Evolutionary conservation across 148 eudicot species (phyloP), one percentile per base, ranked within the genome.

Genomic region (Gaultheria prostrata): DNA sequence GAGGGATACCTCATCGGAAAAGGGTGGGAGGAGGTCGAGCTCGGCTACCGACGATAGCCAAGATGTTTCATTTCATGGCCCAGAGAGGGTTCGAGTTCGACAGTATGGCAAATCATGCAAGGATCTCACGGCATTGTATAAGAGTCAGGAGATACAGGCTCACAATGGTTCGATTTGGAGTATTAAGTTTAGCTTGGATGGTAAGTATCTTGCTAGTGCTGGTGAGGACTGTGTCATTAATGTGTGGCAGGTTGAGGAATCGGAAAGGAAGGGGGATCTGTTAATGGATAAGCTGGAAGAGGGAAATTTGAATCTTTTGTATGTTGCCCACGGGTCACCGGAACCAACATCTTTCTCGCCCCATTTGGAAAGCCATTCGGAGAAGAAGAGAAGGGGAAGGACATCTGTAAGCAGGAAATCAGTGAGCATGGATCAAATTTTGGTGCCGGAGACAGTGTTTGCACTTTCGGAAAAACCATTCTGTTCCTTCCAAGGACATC

Each of bases 21-120:
- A 89, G 82, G 94, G 98, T 83, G 98, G 95, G 20, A 85, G 92
- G 83, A 93, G 97, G 84, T 96, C 97, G 1, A 96, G 99, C 83
- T 94, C 95, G 3, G 98, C 98, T 4, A 96, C 98, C 21, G 98
- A 96, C 86, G 98, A 94, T 86, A 96, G 99, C 84, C 98, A 95
- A 81, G 98, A 95, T 70, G 89, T 79, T 56, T 90, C 94, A 0
- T 94, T 92, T 86, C 94, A 96, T 86, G 98, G 95, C 74, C 98
- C 98, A 0, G 98, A 96, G 83, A 91, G 91, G 84, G 92, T 96
- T 71, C 89, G 97, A 77, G 99, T 94, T 30, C 80, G 88, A 51
- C 98, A 96, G 50, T 92, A 94, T 87, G 99, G 99, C 17, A 96
- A 96, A 83, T 92, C 98, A 0, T 89, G 88, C 69, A 96, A 94